A percentile compares a stretch with the other conserved stretches of the same genome.
Evolutionary conservation across 1,284 basidiomycete genomes (phyloP).

Genomic region (Phenoliferia sp.): DNA sequence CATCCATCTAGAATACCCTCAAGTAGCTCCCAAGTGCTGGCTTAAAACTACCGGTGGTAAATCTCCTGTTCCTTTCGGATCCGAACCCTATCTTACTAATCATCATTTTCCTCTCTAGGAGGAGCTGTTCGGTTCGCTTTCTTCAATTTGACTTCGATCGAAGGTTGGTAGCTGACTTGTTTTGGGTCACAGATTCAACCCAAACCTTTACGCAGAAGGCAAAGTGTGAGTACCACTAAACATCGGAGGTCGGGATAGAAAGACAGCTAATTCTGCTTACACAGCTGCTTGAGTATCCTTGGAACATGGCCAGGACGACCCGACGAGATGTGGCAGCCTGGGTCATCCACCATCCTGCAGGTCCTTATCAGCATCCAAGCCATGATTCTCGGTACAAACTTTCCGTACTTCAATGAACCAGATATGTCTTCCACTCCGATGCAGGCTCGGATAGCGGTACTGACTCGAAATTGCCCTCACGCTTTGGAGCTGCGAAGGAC

Average conservation of each 20-base stretch:
- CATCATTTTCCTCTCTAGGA: background rate
- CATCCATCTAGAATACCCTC: conserved; percentile 6
- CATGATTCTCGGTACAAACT: conserved; percentile 52
- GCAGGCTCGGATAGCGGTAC: too few relatives aligned
- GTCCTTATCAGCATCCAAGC: conserved; percentile 56
- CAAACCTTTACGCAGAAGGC: conserved; percentile 13
- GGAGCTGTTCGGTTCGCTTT: background rate
- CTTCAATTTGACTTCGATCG: background rate
- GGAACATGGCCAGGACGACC: conserved; percentile 41
- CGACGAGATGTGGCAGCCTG: conserved; percentile 52
- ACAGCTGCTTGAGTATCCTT: conserved; percentile 5
- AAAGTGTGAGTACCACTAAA: conserved; percentile 4
- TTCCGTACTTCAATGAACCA: conserved; percentile 57
- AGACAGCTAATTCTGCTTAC: background rate
- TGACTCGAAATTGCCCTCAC: too few relatives aligned
- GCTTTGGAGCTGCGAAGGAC: conserved; percentile 5
- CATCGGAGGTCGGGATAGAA: fast-evolving
- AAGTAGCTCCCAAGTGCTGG: conserved; percentile 9
- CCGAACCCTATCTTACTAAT: background rate
- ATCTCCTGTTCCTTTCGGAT: background rate
- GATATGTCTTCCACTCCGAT: too few relatives aligned
- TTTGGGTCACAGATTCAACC: conserved; percentile 6
- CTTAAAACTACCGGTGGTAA: conserved; percentile 11
- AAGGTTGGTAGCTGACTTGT: background rate
- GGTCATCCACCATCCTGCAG: conserved; percentile 54